Conservation (phyloP, 768 basidiomycete species). For the Dictyophora rubrovolvata region DNA sequence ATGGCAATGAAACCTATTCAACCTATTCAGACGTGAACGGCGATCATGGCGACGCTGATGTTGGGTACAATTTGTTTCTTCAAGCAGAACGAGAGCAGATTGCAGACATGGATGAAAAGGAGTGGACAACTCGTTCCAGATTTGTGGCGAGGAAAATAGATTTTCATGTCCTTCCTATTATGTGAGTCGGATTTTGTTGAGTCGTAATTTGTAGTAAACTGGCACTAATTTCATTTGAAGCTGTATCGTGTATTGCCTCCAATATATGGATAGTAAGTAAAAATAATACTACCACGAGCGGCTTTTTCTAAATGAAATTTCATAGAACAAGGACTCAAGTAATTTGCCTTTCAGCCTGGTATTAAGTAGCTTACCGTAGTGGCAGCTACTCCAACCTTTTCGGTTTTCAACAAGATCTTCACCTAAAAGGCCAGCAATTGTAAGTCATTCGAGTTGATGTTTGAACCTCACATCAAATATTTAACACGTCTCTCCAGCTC, state of each 20-base stretch:
- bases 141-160: slow-evolving; percentile 4
- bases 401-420: slow-evolving; percentile 5
- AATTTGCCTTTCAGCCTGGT: not conserved
- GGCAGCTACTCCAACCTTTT: slow-evolving; percentile 7
- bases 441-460: not conserved
- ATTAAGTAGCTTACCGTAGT: not conserved
- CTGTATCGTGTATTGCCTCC: slow-evolving; percentile 7
- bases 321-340: slow-evolving; percentile 9
- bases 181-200: not conserved
- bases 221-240: not conserved
- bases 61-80: not conserved
- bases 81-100: not conserved
- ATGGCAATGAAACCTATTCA: not conserved
- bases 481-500: not conserved
- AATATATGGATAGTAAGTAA: slow-evolving; percentile 9
- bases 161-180: slow-evolving; percentile 2
- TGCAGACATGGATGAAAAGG: not conserved
- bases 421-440: slow-evolving; percentile 7
- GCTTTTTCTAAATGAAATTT: not conserved
- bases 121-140: not conserved
- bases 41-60: not conserved
- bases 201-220: not conserved
- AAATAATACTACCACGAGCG: too few species aligned
- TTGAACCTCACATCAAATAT: not conserved
- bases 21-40: not conserved